Percentiles rank a stretch among this genome's conserved stretches.
phyloP scores from a whole-genome alignment of 768 basidiomycete species.

The Clitopilus passeckerianus region DNA sequence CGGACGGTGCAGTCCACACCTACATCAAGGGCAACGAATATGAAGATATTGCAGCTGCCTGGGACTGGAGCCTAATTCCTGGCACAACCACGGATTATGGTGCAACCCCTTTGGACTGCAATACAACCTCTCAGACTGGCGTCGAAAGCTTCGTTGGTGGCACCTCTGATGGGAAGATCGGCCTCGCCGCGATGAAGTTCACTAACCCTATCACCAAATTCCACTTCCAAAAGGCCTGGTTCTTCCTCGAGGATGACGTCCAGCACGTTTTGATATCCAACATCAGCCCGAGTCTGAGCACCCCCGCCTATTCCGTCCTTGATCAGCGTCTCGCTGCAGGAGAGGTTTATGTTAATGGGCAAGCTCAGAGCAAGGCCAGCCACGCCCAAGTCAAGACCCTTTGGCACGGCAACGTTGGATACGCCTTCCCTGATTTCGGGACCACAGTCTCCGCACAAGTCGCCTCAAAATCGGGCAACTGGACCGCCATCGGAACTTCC shows the following conservation, averaged over 20 bases:
- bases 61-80: constrained; percentile 79
- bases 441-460: constrained; percentile 32
- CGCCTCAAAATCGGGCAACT: constrained; percentile 49
- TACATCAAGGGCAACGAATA: constrained; percentile 66
- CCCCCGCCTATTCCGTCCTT: constrained; percentile 57
- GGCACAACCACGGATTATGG: constrained; percentile 65
- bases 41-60: constrained; percentile 64
- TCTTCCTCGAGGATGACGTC: constrained; percentile 61
- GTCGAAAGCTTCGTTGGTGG: constrained; percentile 62
- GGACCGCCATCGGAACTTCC: constrained; percentile 62
- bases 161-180: constrained; percentile 50
- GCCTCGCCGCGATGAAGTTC: constrained; percentile 61
- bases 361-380: constrained; percentile 4
- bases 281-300: constrained; percentile 37
- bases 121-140: constrained; percentile 35
- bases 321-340: constrained; percentile 54
- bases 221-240: constrained; percentile 67
- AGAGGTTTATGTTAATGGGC: constrained; percentile 36
- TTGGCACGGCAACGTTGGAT: constrained; percentile 69
- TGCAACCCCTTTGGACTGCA: constrained; percentile 48
- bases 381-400: constrained; percentile 29
- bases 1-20: constrained; percentile 60
- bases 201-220: constrained; percentile 58
- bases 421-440: constrained; percentile 35
- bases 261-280: constrained; percentile 59